phyloP scores from a whole-genome alignment of 1,284 basidiomycete genomes.

The Boletus sp. region DNA sequence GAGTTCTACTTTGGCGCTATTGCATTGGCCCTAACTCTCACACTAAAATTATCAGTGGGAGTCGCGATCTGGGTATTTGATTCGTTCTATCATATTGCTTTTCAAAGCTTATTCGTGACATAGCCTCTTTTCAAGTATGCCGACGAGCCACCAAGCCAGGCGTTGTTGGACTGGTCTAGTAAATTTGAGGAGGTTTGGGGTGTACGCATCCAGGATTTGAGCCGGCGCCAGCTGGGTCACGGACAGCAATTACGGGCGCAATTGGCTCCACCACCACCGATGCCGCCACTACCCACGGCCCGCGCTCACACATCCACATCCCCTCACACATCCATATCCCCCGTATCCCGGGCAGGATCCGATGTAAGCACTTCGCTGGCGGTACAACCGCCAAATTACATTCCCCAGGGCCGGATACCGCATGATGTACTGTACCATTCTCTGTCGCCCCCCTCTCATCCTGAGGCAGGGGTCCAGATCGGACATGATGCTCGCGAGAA shows the following conservation, averaged over 20 bases:
- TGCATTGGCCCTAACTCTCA: constrained; percentile 4
- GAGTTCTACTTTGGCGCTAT: constrained; percentile 33
- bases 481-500: constrained; percentile 28
- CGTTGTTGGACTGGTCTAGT: constrained; percentile 52
- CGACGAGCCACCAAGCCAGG: constrained; percentile 48
- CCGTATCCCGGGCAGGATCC: constrained; percentile 21
- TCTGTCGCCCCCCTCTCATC: constrained; percentile 13
- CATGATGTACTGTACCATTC: constrained; percentile 20
- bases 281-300: constrained; percentile 18
- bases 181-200: constrained; percentile 69
- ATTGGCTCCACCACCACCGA: constrained; percentile 13
- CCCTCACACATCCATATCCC: constrained; percentile 25
- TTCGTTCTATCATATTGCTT: background rate
- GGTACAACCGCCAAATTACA: constrained; percentile 11
- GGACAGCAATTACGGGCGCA: constrained; percentile 18
- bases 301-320: constrained; percentile 22
- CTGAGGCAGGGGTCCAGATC: constrained; percentile 19
- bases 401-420: constrained; percentile 18
- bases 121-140: constrained; percentile 68
- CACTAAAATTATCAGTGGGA: constrained; percentile 46
- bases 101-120: constrained; percentile 12
- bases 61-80: constrained; percentile 59
- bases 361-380: constrained; percentile 18
- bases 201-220: constrained; percentile 45
- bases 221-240: constrained; percentile 14